Evolutionary conservation across 2,329 filamentous ascomycete genomes (phyloP).

Genomic region (Kalmusia sp.): DNA sequence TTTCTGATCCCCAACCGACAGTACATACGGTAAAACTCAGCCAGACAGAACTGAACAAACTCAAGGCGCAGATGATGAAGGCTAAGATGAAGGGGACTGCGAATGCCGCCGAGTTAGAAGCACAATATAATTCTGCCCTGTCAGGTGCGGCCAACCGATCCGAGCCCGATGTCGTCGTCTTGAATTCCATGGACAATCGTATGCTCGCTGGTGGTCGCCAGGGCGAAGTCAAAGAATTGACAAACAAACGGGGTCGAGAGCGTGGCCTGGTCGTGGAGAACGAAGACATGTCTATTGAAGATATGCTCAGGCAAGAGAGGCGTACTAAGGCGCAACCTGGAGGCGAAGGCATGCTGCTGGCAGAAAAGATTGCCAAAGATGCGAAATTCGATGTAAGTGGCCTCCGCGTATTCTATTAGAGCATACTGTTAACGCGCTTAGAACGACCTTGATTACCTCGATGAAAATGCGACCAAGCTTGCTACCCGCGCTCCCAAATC

Average conservation of each 20-base stretch:
- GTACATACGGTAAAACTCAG: slow-evolving; percentile 65
- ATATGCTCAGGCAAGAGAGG: slow-evolving; percentile 95
- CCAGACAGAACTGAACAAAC: slow-evolving; percentile 81
- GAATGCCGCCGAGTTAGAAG: slow-evolving; percentile 78
- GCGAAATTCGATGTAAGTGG: slow-evolving; percentile 74
- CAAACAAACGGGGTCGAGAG: slow-evolving; percentile 82
- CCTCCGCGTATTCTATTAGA: not conserved
- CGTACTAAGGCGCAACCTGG: slow-evolving; percentile 79
- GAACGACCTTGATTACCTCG: slow-evolving; percentile 94
- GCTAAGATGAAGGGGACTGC: slow-evolving; percentile 83
- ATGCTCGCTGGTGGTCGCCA: slow-evolving; percentile 80
- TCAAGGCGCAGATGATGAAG: slow-evolving; percentile 95
- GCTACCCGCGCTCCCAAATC: slow-evolving; percentile 87
- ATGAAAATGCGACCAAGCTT: slow-evolving; percentile 92
- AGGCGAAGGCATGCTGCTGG: slow-evolving; percentile 81
- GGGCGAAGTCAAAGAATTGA: slow-evolving; percentile 77
- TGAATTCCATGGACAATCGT: slow-evolving; percentile 88
- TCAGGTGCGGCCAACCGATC: slow-evolving; percentile 64
- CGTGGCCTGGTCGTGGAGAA: slow-evolving; percentile 88
- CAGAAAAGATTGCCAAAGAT: slow-evolving; percentile 94
- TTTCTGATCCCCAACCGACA: slow-evolving; percentile 62
- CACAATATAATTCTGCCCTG: slow-evolving; percentile 80
- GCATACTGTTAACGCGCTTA: slow-evolving; percentile 34
- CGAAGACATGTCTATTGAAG: slow-evolving; percentile 93
- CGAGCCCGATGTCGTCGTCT: slow-evolving; percentile 74